A percentile compares a stretch with the other conserved stretches of the same genome.
These are phyloP conservation scores for Goniomonas avonlea DNA, from an alignment of 78 protist species.

Conservation along the genomic window DNA sequence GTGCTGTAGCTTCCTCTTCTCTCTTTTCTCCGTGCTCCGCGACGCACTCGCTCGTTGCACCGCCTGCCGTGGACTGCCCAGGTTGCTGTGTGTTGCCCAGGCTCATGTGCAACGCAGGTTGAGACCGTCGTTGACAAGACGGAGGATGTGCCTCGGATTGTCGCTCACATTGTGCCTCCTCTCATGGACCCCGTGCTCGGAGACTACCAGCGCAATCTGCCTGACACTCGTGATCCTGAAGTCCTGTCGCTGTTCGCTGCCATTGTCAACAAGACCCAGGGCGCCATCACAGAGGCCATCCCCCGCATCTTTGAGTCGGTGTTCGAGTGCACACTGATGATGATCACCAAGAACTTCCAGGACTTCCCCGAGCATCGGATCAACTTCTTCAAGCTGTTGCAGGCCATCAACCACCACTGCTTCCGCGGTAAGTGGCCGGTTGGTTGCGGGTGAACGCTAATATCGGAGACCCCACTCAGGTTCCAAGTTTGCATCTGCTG, in stretches of 20 bases:
- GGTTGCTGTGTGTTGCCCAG: too few species aligned
- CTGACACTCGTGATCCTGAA: constrained; percentile 37
- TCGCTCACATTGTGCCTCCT: constrained; percentile 62
- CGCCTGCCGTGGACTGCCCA: too few species aligned
- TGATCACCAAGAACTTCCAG: constrained; percentile 75
- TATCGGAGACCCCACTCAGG: neutral
- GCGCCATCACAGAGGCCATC: neutral
- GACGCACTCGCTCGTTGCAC: too few species aligned
- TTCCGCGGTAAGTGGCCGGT: constrained; percentile 41
- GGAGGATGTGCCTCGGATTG: neutral
- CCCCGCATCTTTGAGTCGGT: constrained; percentile 66
- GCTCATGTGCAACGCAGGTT: too few species aligned
- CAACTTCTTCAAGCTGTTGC: constrained; percentile 74
- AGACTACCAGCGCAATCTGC: constrained; percentile 66
- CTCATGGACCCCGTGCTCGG: constrained; percentile 74
- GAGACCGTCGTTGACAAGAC: neutral
- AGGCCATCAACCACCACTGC: constrained; percentile 74
- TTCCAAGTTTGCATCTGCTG: too few species aligned
- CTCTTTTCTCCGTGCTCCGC: too few species aligned
- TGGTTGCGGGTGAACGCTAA: neutral
- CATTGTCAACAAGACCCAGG: constrained; percentile 37
- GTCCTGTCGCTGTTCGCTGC: constrained; percentile 59
- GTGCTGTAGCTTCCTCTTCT: too few species aligned
- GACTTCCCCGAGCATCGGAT: constrained; percentile 87
- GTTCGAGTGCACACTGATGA: constrained; percentile 76